Base-by-base conservation (phyloP, 768 basidiomycete genomes). In the Auricularia sp. region DNA sequence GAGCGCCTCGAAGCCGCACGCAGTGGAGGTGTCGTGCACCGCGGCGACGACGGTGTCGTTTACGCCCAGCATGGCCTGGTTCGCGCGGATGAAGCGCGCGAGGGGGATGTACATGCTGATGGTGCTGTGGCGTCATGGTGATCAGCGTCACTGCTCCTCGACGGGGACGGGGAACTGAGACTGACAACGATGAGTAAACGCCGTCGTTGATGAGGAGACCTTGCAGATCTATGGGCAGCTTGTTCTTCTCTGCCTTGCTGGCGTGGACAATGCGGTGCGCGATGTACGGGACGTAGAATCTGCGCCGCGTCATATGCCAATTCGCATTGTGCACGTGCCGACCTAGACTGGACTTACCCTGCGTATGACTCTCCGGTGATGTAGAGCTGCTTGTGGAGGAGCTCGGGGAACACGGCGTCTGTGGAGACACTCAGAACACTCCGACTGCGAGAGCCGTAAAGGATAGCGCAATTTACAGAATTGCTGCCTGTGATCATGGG, bases 131-230 rank as follows among this genome's bases (percentile, higher is more conserved):
- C 29, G 29, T 29, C 29, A 29, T 29, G 29, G 29, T 29, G 12
- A 47, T 44, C 7, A 29, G 29, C 29, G 29, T 29, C 29, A 29
- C 29, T 29, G 29, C 29, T 29, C 29, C 29, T 29, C 29, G 29
- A 29, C 29, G 29, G 29, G 29, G 29, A 29, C 0, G 29, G 29
- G 29, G 29, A 29, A 2, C 29, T 29, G 29, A 29, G 18, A 54
- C 62, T 4, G 58, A 66, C 65, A 64, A 64, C 62, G 64, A 65
- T n/a, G 42, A 60, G 60, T 65, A 67, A 14, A 65, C 65, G n/a
- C 67, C 67, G 54, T 67, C 64, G 56, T 67, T 67, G 61, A 67
- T 67, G 39, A 67, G 62, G 12, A 65, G 56, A 29, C 65, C 39
- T 23, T 67, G 67, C 12, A 67, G 36, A 18, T 51, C 3, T 7